phyloP scores from a whole-genome alignment of 805 yeast genomes.

The Kazachstania bromeliacearum region DNA sequence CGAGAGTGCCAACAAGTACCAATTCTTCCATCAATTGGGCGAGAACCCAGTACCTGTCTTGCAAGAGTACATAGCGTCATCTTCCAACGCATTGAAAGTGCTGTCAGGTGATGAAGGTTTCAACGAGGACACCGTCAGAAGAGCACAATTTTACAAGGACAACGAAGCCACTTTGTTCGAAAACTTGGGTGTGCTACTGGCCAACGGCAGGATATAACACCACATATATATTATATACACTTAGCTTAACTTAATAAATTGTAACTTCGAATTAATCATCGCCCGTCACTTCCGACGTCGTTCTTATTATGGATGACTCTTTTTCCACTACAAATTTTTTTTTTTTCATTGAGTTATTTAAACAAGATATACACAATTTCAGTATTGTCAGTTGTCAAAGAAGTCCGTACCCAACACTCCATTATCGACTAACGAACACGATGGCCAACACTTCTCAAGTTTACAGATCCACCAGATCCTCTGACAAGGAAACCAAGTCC shows the following conservation, averaged over 20 bases:
- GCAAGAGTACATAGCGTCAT: conserved; percentile 65
- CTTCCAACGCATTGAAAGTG: conserved; percentile 75
- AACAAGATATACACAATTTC: too few species aligned
- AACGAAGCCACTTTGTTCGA: conserved; percentile 69
- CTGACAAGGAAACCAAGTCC: conserved; percentile 41
- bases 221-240: not conserved
- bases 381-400: too few species aligned
- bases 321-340: too few species aligned
- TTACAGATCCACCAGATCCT: conserved; percentile 75
- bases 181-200: conserved; percentile 66
- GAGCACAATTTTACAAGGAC: conserved; percentile 59
- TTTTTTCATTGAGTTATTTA: too few species aligned
- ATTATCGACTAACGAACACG: too few species aligned
- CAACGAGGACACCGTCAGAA: conserved; percentile 80
- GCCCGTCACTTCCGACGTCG: too few species aligned
- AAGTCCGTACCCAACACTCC: too few species aligned
- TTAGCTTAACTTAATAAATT: too few species aligned
- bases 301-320: too few species aligned
- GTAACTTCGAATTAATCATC: too few species aligned
- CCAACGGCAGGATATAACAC: conserved; percentile 27
- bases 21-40: conserved; percentile 65
- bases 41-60: conserved; percentile 72
- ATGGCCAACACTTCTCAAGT: conserved; percentile 38
- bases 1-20: conserved; percentile 53
- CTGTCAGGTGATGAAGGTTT: conserved; percentile 84